phyloP scores from a whole-genome alignment of 2,329 filamentous ascomycete genomes.

The Pseudocercospora eumusae region DNA sequence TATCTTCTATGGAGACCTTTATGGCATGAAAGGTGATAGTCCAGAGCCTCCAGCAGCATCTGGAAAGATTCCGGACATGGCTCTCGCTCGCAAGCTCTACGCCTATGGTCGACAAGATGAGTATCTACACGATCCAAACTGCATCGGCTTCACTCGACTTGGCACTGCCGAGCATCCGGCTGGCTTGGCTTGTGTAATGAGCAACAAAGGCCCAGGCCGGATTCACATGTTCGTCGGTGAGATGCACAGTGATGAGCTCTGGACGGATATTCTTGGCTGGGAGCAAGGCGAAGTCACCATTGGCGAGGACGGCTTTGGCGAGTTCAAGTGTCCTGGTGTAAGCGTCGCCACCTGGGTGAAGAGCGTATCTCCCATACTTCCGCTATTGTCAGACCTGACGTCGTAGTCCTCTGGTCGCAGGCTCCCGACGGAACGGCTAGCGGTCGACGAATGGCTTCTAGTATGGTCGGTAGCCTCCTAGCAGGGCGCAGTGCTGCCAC shows the following conservation, averaged over 20 bases:
- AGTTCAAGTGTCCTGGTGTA: conserved; percentile 56
- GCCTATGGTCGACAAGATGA: conserved; percentile 65
- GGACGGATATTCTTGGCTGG: conserved; percentile 65
- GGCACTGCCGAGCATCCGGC: conserved; percentile 53
- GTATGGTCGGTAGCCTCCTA: no score
- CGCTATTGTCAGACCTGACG: no score
- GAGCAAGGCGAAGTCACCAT: conserved; percentile 59
- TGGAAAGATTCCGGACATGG: conserved; percentile 54
- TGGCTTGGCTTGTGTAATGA: conserved; percentile 55
- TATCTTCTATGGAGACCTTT: conserved; percentile 69
- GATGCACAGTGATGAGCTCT: conserved; percentile 55
- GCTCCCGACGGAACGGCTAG: no score
- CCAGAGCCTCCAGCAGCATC: conserved; percentile 49
- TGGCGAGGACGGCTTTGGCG: conserved; percentile 59
- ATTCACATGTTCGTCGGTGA: conserved; percentile 64
- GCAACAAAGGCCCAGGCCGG: conserved; percentile 36
- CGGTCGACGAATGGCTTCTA: no score
- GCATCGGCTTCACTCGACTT: conserved; percentile 60
- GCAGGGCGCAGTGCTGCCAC: no score
- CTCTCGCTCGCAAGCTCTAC: conserved; percentile 63
- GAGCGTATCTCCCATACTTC: no score
- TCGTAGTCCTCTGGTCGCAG: no score
- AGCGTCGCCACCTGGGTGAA: conserved; percentile 66
- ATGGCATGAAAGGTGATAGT: conserved; percentile 58
- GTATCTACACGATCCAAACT: conserved; percentile 62